Base-by-base conservation (phyloP, 2,329 filamentous ascomycete species). In the Neofusicoccum sp. region DNA sequence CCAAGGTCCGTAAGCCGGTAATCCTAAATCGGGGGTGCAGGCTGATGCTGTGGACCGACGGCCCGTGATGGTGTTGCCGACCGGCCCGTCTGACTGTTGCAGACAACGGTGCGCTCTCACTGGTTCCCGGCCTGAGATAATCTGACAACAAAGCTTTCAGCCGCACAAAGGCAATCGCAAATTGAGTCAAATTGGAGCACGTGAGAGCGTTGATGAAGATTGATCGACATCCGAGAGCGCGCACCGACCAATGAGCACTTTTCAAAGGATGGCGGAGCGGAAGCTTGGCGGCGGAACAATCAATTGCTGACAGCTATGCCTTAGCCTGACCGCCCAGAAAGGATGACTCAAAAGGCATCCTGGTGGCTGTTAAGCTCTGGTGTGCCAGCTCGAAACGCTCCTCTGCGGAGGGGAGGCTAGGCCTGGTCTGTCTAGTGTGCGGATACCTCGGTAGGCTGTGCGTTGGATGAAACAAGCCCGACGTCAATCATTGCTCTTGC, bases 391-490 rank as follows among this genome's bases (percentile, higher is more conserved):
- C n/a, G 16, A 24, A 24, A 31, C 38, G 38, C n/a, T 40, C 1
- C 24, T 41, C 11, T 14, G 20, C 16, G 36, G 38, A 40, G 14
- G 48, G 16, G 30, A 11, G 28, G 11, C 26, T 33, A n/a, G 20
- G 51, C 26, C 31, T 33, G 38, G 51, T 34, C 28, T 40, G 36
- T 43, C 28, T 6, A 20, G 24, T 28, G 51, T 24, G 28, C 51
- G 51, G 51, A 28, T 43, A 56, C 51, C 51, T 56, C 51, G 51
- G 51, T 56, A 56, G 38, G 36, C 51, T 56, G 51, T 56, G 51
- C 51, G 51, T 16, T 14, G 51, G 26, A 43, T 56, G 51, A 56
- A 56, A 56, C 51, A 43, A 56, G 51, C 38, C 51, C 20, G 51
- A 43, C 28, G 26, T 34, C 51, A 56, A 33, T 44, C 51, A 31